phyloP scores from a whole-genome alignment of 768 basidiomycete species.

The Trametes sanguinea region DNA sequence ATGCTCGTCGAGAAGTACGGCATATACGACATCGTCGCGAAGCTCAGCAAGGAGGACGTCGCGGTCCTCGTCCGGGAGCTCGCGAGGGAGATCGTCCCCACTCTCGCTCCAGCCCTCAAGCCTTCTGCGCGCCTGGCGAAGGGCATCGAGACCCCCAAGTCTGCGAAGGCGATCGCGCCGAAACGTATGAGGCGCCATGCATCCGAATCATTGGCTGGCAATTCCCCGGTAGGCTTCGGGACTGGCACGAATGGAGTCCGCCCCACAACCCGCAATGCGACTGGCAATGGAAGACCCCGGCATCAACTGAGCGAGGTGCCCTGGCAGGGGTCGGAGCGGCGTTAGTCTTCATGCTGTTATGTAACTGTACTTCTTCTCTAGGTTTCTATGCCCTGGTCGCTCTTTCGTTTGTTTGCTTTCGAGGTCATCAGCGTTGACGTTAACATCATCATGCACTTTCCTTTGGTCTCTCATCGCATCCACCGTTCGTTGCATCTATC shows the following conservation, averaged over 20 bases:
- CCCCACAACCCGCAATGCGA: slow-evolving; percentile 33
- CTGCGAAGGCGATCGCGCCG: slow-evolving; percentile 51
- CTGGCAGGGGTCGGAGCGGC: slow-evolving; percentile 45
- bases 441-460: slow-evolving; percentile 16
- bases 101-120: slow-evolving; percentile 69
- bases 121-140: slow-evolving; percentile 43
- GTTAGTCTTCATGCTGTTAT: not conserved
- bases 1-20: slow-evolving; percentile 83
- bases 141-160: slow-evolving; percentile 41
- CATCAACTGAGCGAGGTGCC: slow-evolving; percentile 64
- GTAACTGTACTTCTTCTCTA: slow-evolving; percentile 5
- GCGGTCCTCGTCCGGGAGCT: slow-evolving; percentile 91
- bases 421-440: slow-evolving; percentile 4
- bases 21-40: slow-evolving; percentile 76
- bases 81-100: slow-evolving; percentile 82
- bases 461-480: slow-evolving; percentile 13
- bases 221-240: slow-evolving; percentile 22
- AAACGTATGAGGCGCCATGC: slow-evolving; percentile 67
- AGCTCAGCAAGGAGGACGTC: slow-evolving; percentile 80
- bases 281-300: slow-evolving; percentile 43
- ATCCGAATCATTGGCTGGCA: slow-evolving; percentile 59
- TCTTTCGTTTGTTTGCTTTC: slow-evolving; percentile 22
- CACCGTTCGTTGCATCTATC: slow-evolving; percentile 12
- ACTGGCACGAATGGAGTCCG: slow-evolving; percentile 17
- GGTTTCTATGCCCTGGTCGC: slow-evolving; percentile 1